Base-by-base conservation (phyloP, 495 filamentous ascomycete species). In the Aspergillus asperescens region DNA sequence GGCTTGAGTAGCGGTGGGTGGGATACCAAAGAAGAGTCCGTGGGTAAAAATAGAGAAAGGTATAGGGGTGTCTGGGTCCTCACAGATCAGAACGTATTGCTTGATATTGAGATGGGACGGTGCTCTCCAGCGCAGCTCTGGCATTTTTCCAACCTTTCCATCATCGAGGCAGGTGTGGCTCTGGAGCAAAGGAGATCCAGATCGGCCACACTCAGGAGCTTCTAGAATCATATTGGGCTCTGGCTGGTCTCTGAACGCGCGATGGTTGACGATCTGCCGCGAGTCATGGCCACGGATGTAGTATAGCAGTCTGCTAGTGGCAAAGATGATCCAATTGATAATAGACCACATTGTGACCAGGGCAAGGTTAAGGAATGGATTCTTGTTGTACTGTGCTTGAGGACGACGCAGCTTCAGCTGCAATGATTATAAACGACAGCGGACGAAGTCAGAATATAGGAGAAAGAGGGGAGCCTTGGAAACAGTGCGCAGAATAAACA, bases 61-160 rank as follows among this genome's bases (percentile, higher is more conserved):
- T 22, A 78, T 54, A 3, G 78, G 76, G 13, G 66, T 57, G 47
- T 81, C 77, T n/a, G 73, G 66, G 38, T 80, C 77, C 53, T 82
- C 74, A n/a, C 66, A 68, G 12, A 78, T 55, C 1, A 82, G 44
- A 9, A 80, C 57, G 50, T 76, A 80, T 49, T 81, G 66, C 52
- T 69, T 68, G 3, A 77, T 72, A 1, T 62, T 29, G 16, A 50
- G 55, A 4, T 49, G 27, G 12, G 50, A 15, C 0, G 64, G 68
- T 10, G 55, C 38, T 1, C 52, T 62, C 77, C 73, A 79, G n/a
- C 51, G 59, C 16, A 78, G 47, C 7, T 65, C 57, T 2, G 75
- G 75, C 8, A 77, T 59, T 27, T 54, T 61, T n/a, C 70, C 73
- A 2, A 18, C 39, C 0, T 69, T 68, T 52, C 73, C 70, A 10